Conservation (phyloP, 345 rosid species). For the Melastoma malabathricum region DNA sequence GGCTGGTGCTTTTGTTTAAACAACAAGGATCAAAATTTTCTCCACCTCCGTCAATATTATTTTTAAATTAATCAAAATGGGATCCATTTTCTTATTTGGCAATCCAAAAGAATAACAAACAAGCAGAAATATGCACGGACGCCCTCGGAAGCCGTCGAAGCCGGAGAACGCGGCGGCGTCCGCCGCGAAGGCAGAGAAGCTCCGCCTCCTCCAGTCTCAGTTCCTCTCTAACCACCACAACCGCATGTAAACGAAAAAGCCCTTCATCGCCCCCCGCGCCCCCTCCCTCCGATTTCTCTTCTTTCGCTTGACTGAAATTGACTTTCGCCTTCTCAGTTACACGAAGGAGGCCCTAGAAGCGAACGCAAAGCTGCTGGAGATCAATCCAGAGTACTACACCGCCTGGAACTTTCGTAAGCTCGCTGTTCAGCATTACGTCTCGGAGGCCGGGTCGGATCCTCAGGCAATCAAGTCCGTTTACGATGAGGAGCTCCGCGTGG, state of each 20-base stretch:
- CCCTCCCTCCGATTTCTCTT: neutral
- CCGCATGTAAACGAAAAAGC: constrained; percentile 33
- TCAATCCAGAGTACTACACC: constrained; percentile 75
- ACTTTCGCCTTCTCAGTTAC: constrained; percentile 30
- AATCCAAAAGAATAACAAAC: too few relatives aligned
- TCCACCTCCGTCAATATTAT: too few relatives aligned
- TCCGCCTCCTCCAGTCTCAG: constrained; percentile 53
- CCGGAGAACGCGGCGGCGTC: constrained; percentile 60
- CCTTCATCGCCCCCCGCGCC: neutral
- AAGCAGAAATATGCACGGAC: constrained; percentile 60
- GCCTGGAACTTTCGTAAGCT: constrained; percentile 91
- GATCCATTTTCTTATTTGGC: too few relatives aligned
- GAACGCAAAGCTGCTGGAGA: constrained; percentile 71
- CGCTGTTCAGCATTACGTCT: constrained; percentile 41
- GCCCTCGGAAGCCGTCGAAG: constrained; percentile 48
- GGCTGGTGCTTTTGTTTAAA: too few relatives aligned
- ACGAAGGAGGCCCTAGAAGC: constrained; percentile 61
- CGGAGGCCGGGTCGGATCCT: constrained; percentile 25
- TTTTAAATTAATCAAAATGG: too few relatives aligned
- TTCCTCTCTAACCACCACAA: constrained; percentile 48
- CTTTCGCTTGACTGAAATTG: constrained; percentile 1
- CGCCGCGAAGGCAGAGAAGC: constrained; percentile 59
- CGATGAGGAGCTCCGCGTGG: constrained; percentile 63
- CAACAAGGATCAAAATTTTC: too few relatives aligned
- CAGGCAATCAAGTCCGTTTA: constrained; percentile 35